Evolutionary conservation across 1,139 yeast species (phyloP).

Genomic region (Geotrichum cucujoidarum): DNA sequence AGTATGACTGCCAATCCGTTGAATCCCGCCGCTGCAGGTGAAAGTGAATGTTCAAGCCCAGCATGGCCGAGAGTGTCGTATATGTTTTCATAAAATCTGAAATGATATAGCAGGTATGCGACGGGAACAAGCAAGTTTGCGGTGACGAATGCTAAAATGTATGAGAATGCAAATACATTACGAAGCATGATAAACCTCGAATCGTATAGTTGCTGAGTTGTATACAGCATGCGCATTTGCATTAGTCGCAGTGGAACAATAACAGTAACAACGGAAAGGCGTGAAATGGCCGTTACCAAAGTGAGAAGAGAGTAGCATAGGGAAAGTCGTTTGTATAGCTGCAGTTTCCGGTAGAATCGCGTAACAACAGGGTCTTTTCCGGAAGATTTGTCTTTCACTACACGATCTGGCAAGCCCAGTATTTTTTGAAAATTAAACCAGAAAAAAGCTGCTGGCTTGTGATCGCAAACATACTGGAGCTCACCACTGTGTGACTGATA

Average conservation of each 20-base stretch:
- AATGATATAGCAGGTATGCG: constrained; percentile 4
- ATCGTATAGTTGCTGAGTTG: not conserved
- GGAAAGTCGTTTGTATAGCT: constrained; percentile 2
- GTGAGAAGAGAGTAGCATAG: constrained; percentile 4
- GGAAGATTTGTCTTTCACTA: constrained; percentile 1
- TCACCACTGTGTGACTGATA: not conserved
- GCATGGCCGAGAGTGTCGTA: constrained; percentile 8
- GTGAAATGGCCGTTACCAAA: constrained; percentile 6
- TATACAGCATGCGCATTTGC: constrained; percentile 8
- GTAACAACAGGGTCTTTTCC: not conserved
- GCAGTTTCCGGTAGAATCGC: not conserved
- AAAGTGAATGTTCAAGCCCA: constrained; percentile 11
- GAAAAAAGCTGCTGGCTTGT: constrained; percentile 5
- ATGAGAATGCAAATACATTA: constrained; percentile 10
- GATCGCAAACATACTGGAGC: not conserved
- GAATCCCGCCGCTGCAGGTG: constrained; percentile 1
- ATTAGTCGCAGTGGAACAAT: constrained; percentile 12
- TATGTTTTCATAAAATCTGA: constrained; percentile 8
- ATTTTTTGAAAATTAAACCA: constrained; percentile 10
- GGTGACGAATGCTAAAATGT: constrained; percentile 13
- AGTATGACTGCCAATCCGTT: constrained; percentile 2
- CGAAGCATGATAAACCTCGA: constrained; percentile 9
- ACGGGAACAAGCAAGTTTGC: constrained; percentile 10
- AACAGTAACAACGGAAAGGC: constrained; percentile 6
- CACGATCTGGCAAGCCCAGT: constrained; percentile 11